Evolutionary conservation across 2,329 filamentous ascomycete genomes (phyloP), one percentile per base, ranked within the genome.

Genomic region (Trichoderma pleuroti): DNA sequence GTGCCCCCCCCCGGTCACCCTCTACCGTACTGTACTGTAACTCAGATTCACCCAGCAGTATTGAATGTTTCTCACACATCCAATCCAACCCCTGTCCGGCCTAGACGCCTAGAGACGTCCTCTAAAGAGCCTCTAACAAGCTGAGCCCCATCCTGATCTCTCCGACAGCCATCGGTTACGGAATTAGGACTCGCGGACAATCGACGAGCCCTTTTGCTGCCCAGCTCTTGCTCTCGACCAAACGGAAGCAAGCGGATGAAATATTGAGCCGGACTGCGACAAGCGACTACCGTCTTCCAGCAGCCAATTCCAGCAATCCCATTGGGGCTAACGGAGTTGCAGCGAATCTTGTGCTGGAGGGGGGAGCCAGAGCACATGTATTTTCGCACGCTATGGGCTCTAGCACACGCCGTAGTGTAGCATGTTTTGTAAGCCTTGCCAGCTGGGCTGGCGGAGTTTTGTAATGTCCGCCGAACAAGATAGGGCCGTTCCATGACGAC

Each of bases 171-270:
- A 21, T 61, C 57, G 57, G 57, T 36, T 34, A 12, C 59, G 59
- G 59, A 62, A 42, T 62, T 62, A 62, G 59, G 59, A 46, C 59
- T 62, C 59, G n/a, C 36, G 59, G 21, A 28, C 1, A 39, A 36
- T 34, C 9, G 21, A 49, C 16, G 26, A 63, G 16, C 36, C 39
- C 39, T 42, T 14, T 39, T 42, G 32, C n/a, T 34, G n/a, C 42
- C n/a, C 63, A 39, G 63, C 63, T 12, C 12, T 16, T 8, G 2
- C 6, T 56, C 21, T 57, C 52, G 52, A 66, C 63, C 63, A 66
- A 57, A 28, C 63, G 63, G 63, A 57, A 66, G 34, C n/a, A 14
- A 18, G 52, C 64, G 64, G 64, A 60, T 68, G 52, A 68, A 68
- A 68, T 68, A 59, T 68, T 59, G 42, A 3, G 24, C 64, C 64